Evolutionary conservation across 257 asterid genomes (phyloP).

Genomic region (Jaltomata sinuosa): DNA sequence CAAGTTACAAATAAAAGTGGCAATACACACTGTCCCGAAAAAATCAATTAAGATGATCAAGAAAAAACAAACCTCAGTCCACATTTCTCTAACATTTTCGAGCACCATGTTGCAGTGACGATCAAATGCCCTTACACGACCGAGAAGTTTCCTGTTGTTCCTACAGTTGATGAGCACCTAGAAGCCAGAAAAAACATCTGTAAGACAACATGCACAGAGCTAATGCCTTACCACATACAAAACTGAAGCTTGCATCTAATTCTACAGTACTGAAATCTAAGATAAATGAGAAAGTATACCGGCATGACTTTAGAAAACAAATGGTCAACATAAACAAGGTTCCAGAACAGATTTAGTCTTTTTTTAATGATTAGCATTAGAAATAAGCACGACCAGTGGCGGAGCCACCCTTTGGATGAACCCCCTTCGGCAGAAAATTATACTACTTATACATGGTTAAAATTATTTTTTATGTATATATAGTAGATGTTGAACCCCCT

Average conservation of each 20-base stretch:
- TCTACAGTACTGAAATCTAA: not conserved
- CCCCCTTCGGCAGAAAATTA: too few relatives aligned
- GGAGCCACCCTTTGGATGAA: too few relatives aligned
- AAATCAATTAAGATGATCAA: not conserved
- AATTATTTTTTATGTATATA: too few relatives aligned
- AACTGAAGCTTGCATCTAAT: not conserved
- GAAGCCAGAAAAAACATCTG: not conserved
- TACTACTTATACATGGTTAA: too few relatives aligned
- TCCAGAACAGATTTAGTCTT: not conserved
- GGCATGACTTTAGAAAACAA: not conserved
- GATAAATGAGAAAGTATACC: not conserved
- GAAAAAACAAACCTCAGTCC: constrained; percentile 68
- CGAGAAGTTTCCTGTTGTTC: constrained; percentile 72
- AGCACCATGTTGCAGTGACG: constrained; percentile 94
- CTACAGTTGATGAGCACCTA: constrained; percentile 78
- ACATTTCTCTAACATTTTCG: constrained; percentile 86
- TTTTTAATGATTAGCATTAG: not conserved
- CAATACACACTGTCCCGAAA: not conserved
- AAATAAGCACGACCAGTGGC: not conserved
- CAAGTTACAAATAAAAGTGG: not conserved
- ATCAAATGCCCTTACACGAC: constrained; percentile 75
- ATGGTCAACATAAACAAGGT: not conserved
- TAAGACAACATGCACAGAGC: not conserved
- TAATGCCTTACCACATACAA: not conserved
- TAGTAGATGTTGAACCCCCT: too few relatives aligned